phyloP scores from a whole-genome alignment of 805 yeast genomes.

The Sungouiella blattae region DNA sequence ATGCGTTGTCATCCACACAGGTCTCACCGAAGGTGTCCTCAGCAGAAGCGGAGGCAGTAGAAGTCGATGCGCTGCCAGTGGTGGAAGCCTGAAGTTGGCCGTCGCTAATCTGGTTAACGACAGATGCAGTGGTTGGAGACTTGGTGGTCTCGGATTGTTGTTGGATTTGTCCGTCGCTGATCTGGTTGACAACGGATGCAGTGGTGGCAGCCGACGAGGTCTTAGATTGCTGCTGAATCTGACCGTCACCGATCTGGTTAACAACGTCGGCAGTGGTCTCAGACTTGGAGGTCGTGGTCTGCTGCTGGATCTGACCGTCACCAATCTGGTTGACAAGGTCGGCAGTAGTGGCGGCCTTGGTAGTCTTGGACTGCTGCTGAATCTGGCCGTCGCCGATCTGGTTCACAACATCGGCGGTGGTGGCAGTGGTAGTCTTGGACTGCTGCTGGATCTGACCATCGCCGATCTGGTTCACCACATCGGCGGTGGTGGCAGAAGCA shows the following conservation, averaged over 20 bases:
- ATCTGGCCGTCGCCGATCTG: constrained; percentile 3
- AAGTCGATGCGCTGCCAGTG: constrained; percentile 20
- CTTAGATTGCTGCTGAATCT: constrained; percentile 10
- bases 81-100: constrained; percentile 20
- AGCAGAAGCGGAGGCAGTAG: constrained; percentile 1
- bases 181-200: constrained; percentile 40
- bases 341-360: constrained; percentile 12
- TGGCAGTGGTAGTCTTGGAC: constrained; percentile 5
- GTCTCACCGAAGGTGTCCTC: constrained; percentile 7
- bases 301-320: constrained; percentile 31
- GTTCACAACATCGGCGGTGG: constrained; percentile 6
- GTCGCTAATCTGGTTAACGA: constrained; percentile 16
- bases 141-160: constrained; percentile 14
- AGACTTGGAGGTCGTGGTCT: constrained; percentile 11
- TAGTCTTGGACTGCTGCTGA: constrained; percentile 2
- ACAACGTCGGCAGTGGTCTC: constrained; percentile 19
- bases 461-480: constrained; percentile 18
- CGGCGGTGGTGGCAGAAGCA: constrained; percentile 47
- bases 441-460: constrained; percentile 14
- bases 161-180: constrained; percentile 38
- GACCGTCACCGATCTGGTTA: constrained; percentile 25
- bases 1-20: constrained; percentile 24
- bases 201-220: constrained; percentile 41
- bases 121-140: constrained; percentile 20
- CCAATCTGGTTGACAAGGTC: constrained; percentile 29